Evolutionary conservation across 129 eudicot genomes (phyloP).

Genomic region (Pseudognaphalium luteoalbum): DNA sequence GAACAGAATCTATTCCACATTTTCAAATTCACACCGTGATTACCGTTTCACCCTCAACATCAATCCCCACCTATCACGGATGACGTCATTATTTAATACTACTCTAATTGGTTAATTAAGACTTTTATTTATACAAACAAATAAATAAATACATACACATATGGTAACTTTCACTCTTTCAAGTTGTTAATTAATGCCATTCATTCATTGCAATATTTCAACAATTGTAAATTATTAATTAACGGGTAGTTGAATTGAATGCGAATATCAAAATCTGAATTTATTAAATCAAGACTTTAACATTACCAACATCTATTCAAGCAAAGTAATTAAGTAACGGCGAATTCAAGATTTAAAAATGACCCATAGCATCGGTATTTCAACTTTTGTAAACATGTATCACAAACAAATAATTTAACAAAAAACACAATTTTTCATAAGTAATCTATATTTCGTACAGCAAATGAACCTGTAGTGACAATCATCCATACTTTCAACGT

Average conservation of each 20-base stretch:
- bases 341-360: too few species aligned
- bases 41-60: constrained; percentile 25
- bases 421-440: too few species aligned
- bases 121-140: background rate
- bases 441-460: too few species aligned
- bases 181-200: constrained; percentile 9
- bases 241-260: constrained; percentile 21
- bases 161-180: background rate
- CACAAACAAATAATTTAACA: too few species aligned
- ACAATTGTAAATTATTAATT: too few species aligned
- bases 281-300: background rate
- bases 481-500: too few species aligned
- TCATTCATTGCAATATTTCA: background rate
- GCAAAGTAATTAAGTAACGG: too few species aligned
- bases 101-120: background rate
- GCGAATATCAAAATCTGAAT: background rate
- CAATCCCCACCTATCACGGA: constrained; percentile 24
- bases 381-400: too few species aligned
- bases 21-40: constrained; percentile 42
- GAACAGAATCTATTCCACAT: constrained; percentile 12
- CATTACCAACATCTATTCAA: background rate
- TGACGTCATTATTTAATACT: constrained; percentile 5
- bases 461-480: too few species aligned
- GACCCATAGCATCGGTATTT: too few species aligned
- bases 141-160: too few species aligned